A percentile compares a stretch with the other conserved stretches of the same genome.
Evolutionary conservation across 306 rosid genomes (phyloP).

Genomic region (Cyclanthera cordifolia): DNA sequence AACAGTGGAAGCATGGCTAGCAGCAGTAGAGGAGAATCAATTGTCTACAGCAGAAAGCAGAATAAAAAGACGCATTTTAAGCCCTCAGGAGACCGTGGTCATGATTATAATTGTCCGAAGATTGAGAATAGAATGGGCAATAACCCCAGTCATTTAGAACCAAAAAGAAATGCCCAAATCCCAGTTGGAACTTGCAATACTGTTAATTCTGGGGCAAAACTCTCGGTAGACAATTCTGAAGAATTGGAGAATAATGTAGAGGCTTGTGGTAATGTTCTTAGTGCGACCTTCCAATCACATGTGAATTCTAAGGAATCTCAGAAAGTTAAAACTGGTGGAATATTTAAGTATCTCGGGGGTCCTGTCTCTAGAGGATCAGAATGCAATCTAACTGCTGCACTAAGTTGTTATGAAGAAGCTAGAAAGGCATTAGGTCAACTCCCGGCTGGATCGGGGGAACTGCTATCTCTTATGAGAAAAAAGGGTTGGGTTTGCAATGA

Average conservation of each 20-base stretch:
- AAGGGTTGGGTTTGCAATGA: constrained; percentile 95
- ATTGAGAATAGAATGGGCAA: constrained; percentile 22
- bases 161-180: constrained; percentile 18
- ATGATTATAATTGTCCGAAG: constrained; percentile 22
- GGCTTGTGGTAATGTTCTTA: constrained; percentile 19
- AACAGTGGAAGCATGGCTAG: constrained; percentile 97
- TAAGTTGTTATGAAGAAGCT: constrained; percentile 75
- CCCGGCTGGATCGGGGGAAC: constrained; percentile 54
- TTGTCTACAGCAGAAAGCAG: constrained; percentile 48
- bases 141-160: constrained; percentile 24
- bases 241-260: constrained; percentile 23
- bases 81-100: constrained; percentile 35
- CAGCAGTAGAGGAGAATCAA: constrained; percentile 42
- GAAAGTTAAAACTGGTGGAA: constrained; percentile 65
- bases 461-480: constrained; percentile 59
- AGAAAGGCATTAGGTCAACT: constrained; percentile 50
- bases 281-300: constrained; percentile 29
- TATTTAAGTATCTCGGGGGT: constrained; percentile 71
- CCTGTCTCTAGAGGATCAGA: constrained; percentile 48
- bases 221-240: constrained; percentile 24
- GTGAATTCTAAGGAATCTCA: constrained; percentile 28
- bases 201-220: constrained; percentile 19
- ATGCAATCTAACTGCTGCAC: constrained; percentile 48
- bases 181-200: constrained; percentile 15
- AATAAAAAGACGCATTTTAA: constrained; percentile 36